Base-by-base conservation (phyloP, 768 basidiomycete species). In the Melanogaster broomeanus region DNA sequence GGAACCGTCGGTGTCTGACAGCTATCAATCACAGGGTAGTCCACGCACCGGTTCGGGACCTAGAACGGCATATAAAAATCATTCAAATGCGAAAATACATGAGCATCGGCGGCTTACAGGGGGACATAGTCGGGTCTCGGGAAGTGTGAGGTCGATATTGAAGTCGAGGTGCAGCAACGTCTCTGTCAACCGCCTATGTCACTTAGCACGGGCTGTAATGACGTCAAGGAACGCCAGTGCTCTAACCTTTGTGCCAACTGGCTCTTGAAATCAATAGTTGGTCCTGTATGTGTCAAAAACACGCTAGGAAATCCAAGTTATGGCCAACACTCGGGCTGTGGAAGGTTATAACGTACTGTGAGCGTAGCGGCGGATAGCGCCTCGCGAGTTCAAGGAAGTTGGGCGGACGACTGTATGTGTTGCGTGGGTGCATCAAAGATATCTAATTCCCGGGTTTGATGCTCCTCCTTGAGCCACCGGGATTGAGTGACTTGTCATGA, bases 111-210 rank as follows among this genome's bases (percentile, higher is more conserved):
- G 12, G 66, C 83, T 51, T 62, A 96, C 93, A 0, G 94, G 89
- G 28, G 95, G 95, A 68, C 94, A 96, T 6, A 97, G 71, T 48
- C 94, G 74, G 68, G 92, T 80, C 3, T 74, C 64, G 2, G 89
- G 88, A 12, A 97, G 68, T 3, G 71, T 58, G 1, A 95, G 59
- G 28, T 71, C 71, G 30, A 96, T 61, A 2, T 74, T 68, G 62
- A 93, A 96, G 69, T 95, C 91, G 25, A 84, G 77, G 55, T 77
- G 72, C 27, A 96, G 76, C 21, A 98, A 74, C 0, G 89, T 89
- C 59, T 87, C 77, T 2, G 95, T 96, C 57, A 97, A 72, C 39
- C 82, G 76, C 61, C 95, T 93, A 47, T 56, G 58, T 63, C 39
- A 41, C 41, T 47, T 42, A 50, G 48, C 51, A 59, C 35, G 15